These are phyloP conservation scores for Pythium biforme DNA, from an alignment of 352 stramenopile species.

Conservation along the genomic window DNA sequence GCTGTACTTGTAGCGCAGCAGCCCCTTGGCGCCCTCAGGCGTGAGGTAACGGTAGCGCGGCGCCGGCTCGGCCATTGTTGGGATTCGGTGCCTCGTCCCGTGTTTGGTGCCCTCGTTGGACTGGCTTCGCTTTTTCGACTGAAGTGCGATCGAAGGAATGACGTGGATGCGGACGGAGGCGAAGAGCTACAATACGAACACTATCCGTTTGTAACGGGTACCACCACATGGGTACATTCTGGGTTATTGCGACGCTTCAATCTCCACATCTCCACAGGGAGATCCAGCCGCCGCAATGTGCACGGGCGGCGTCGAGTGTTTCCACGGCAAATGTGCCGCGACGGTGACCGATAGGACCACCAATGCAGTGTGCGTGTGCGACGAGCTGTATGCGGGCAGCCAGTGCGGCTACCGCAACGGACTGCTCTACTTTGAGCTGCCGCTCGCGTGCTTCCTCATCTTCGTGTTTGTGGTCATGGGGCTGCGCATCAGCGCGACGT, in stretches of 20 bases:
- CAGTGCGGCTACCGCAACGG: constrained; percentile 45
- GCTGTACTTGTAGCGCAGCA: constrained; percentile 85
- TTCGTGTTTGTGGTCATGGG: constrained; percentile 39
- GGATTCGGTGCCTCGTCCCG: constrained; percentile 6
- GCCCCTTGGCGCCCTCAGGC: constrained; percentile 60
- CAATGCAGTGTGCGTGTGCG: constrained; percentile 38
- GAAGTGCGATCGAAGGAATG: not conserved
- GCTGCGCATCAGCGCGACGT: constrained; percentile 29
- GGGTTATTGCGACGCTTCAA: not conserved
- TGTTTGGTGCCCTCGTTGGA: not conserved
- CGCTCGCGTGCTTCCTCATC: constrained; percentile 39
- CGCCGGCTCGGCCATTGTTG: constrained; percentile 3
- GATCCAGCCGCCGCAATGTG: too few relatives aligned
- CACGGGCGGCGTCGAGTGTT: constrained; percentile 31
- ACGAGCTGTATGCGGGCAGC: constrained; percentile 43
- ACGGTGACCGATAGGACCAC: constrained; percentile 13
- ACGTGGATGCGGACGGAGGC: constrained; percentile 11
- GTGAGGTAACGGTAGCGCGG: constrained; percentile 64
- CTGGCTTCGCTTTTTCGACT: constrained; percentile 13
- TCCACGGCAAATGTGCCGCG: constrained; percentile 48
- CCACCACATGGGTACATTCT: constrained; percentile 14
- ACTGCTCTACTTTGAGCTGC: constrained; percentile 52
- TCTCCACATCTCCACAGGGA: too few relatives aligned
- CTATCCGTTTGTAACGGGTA: constrained; percentile 4
- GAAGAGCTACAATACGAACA: constrained; percentile 16